Conservation (phyloP, 2,329 filamentous ascomycete species). For the Curvularia hawaiiensis region DNA sequence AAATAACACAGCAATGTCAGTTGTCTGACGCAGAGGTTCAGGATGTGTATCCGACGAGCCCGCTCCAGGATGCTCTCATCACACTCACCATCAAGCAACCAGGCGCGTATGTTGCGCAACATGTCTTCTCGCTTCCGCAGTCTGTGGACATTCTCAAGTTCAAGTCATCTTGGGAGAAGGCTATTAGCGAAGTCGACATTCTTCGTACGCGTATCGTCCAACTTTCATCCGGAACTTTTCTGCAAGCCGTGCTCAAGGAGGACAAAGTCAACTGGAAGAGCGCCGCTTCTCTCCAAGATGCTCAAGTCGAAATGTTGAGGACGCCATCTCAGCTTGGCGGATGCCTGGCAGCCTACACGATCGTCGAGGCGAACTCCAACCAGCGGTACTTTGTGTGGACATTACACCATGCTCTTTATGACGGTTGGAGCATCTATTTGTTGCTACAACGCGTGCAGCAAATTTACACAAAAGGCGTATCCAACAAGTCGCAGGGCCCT, state of each 20-base stretch:
- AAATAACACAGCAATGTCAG: constrained; percentile 33
- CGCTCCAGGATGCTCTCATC: constrained; percentile 53
- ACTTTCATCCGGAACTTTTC: constrained; percentile 30
- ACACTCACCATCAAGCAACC: constrained; percentile 55
- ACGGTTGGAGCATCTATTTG: constrained; percentile 45
- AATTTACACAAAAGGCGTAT: constrained; percentile 23
- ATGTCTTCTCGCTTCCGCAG: constrained; percentile 48
- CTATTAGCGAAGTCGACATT: constrained; percentile 53
- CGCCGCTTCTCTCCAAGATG: constrained; percentile 23
- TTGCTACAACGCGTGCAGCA: constrained; percentile 40
- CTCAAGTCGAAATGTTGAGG: constrained; percentile 18
- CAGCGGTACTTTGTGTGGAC: constrained; percentile 46
- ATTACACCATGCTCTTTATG: constrained; percentile 50
- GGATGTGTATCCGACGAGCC: constrained; percentile 50
- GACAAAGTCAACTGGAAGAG: constrained; percentile 36
- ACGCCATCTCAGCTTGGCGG: constrained; percentile 33
- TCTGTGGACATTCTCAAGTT: constrained; percentile 50
- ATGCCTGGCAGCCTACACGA: constrained; percentile 32
- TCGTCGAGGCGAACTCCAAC: constrained; percentile 25
- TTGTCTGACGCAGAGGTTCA: constrained; percentile 35
- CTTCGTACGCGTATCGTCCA: constrained; percentile 53
- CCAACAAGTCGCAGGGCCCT: constrained; percentile 26
- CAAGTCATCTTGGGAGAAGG: constrained; percentile 54
- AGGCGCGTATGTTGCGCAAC: constrained; percentile 57
- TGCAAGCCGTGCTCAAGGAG: constrained; percentile 38